These are phyloP conservation scores for Trichoderma gracile DNA, from an alignment of 2,329 filamentous ascomycete species.

Conservation along the genomic window DNA sequence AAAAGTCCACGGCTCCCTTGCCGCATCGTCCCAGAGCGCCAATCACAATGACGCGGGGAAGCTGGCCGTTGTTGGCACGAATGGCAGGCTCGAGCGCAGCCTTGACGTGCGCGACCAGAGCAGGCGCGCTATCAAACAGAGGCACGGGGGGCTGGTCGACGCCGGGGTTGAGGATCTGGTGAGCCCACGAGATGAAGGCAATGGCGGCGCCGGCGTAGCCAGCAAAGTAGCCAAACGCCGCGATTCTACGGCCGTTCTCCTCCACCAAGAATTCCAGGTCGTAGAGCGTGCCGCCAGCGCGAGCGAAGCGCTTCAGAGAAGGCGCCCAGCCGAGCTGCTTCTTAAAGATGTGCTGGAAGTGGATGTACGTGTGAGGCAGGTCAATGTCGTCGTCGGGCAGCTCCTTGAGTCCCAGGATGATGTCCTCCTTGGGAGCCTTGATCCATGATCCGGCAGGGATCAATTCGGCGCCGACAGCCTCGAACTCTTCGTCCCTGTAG, in stretches of 20 bases:
- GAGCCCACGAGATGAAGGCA: conserved; percentile 5
- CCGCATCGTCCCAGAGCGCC: conserved; percentile 17
- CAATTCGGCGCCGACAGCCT: conserved; percentile 61
- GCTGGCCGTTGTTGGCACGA: conserved; percentile 5
- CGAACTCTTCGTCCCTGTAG: conserved; percentile 61
- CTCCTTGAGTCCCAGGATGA: conserved; percentile 67
- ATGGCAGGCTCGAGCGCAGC: not conserved
- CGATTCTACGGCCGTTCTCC: not conserved
- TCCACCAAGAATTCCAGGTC: not conserved
- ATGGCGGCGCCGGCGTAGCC: not conserved
- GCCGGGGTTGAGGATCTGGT: not conserved
- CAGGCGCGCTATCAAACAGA: not conserved
- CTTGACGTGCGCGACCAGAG: not conserved
- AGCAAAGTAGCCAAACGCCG: not conserved
- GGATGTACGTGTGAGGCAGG: conserved; percentile 8
- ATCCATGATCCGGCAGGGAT: conserved; percentile 40
- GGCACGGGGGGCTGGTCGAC: not conserved
- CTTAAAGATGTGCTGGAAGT: conserved; percentile 14
- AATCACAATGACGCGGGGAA: conserved; percentile 13
- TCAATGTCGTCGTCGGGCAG: conserved; percentile 1
- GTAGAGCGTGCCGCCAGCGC: not conserved
- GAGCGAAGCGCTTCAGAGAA: not conserved
- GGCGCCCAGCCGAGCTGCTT: conserved; percentile 2
- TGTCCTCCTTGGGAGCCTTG: conserved; percentile 54
- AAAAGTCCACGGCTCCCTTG: not conserved